Base-by-base conservation (phyloP, 148 eudicot genomes). In the Arctostaphylos glauca region DNA sequence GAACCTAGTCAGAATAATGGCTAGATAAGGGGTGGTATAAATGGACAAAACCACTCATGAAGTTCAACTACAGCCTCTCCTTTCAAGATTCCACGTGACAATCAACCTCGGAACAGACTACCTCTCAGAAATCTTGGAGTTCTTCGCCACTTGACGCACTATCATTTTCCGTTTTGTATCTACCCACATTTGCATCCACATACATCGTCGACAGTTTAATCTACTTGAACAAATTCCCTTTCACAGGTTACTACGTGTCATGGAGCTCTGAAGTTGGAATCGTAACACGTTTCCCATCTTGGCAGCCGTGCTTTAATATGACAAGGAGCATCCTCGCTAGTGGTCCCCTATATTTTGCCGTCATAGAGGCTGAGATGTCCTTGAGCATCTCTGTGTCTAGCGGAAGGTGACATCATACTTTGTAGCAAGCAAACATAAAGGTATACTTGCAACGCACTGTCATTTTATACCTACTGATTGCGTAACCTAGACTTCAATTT, bases 51-150 rank as follows among this genome's bases (percentile, higher is more conserved):
- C 13, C 5, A 73, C 53, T 73, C 53, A 46, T 73, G 76, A n/a
- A 43, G 76, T 25, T 52, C 79, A 53, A 52, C 52, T 76, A 52
- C 79, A 76, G 79, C 59, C 79, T 76, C 79, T 76, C 79, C 56
- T 25, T 76, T 13, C 18, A 48, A 25, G 18, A 49, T 76, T 76
- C 79, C 79, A 10, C 25, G n/a, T 31, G 41, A 23, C 44, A 76
- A 50, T 76, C 19, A 76, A 52, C 59, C 59, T 76, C 12, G 5
- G n/a, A 49, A 12, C 43, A 53, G 18, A 13, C 79, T 76, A 49
- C 8, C 79, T 76, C 79, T 9, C 15, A 76, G 23, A 76, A 14
- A 14, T 14, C 79, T 21, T 21, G 59, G 21, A 76, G 59, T 52
- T 25, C 44, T 50, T 76, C 15, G 43, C 78, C 58, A 52, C 56